Conservation (phyloP, 352 stramenopile genomes). For the Phytopythium mirpurense region DNA sequence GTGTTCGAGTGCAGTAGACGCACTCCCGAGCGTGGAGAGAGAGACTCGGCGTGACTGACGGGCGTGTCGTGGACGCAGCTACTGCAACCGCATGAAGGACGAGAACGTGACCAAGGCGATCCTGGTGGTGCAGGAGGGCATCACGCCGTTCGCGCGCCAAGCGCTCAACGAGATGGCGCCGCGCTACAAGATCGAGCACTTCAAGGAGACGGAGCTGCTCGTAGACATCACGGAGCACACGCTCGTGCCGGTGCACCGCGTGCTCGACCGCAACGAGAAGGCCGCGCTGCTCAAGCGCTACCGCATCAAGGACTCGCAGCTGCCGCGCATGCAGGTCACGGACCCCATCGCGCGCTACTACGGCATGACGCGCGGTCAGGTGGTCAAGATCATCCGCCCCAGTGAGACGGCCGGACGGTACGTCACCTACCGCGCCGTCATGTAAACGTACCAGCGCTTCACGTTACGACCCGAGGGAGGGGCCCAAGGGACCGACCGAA, state of each 20-base stretch:
- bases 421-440: constrained; percentile 99
- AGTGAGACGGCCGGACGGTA: constrained; percentile 99
- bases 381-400: constrained; percentile 99
- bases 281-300: constrained; percentile 97
- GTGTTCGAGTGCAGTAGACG: no score
- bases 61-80: constrained; percentile 21
- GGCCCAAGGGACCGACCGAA: neutral
- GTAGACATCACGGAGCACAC: constrained; percentile 99
- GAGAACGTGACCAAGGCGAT: constrained; percentile 97
- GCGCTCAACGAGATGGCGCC: constrained; percentile 94
- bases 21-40: no score
- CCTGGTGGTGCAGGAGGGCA: constrained; percentile 94
- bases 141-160: constrained; percentile 97
- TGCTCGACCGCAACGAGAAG: constrained; percentile 97
- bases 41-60: no score
- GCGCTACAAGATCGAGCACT: constrained; percentile 94
- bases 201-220: constrained; percentile 98
- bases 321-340: constrained; percentile 98
- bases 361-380: constrained; percentile 94
- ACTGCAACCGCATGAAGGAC: constrained; percentile 97
- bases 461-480: neutral
- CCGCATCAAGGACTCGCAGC: constrained; percentile 98
- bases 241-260: constrained; percentile 97
- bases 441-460: constrained; percentile 60
- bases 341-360: constrained; percentile 99